Conservation (phyloP, 495 filamentous ascomycete genomes). For the Penicillium verhagenii region DNA sequence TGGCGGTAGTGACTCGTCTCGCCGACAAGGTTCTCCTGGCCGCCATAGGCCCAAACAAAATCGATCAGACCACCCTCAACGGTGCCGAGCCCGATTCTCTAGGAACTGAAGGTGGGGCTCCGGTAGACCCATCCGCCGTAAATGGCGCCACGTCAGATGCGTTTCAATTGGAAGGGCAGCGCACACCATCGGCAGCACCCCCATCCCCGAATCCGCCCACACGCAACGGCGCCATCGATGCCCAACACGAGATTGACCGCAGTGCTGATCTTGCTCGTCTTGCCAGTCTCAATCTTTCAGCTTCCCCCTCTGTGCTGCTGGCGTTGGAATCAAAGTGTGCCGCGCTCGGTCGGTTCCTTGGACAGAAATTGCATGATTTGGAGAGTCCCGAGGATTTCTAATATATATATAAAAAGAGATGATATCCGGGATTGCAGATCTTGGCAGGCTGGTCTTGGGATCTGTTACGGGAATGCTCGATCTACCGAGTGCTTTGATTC, state of each 20-base stretch:
- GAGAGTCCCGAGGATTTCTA: constrained; percentile 49
- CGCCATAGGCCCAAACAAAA: constrained; percentile 42
- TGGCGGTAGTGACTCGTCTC: constrained; percentile 46
- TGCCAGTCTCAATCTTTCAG: constrained; percentile 42
- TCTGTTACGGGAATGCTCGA: background rate
- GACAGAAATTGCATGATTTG: constrained; percentile 43
- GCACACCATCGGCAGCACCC: constrained; percentile 8
- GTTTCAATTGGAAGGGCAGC: constrained; percentile 13
- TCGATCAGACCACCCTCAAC: constrained; percentile 17
- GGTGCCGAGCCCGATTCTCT: constrained; percentile 8
- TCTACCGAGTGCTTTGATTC: background rate
- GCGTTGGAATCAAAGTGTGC: constrained; percentile 49
- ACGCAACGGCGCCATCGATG: constrained; percentile 30
- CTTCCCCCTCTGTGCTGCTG: constrained; percentile 41
- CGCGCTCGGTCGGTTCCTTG: constrained; percentile 41
- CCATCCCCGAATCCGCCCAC: constrained; percentile 11
- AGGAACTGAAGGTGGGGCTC: background rate
- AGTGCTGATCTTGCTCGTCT: constrained; percentile 42
- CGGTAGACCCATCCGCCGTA: constrained; percentile 3
- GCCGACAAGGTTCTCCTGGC: constrained; percentile 48
- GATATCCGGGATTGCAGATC: background rate
- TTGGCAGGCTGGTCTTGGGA: background rate
- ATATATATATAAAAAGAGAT: too few relatives aligned
- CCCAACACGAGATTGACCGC: constrained; percentile 45
- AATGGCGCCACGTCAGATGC: constrained; percentile 19